Evolutionary conservation across 345 rosid genomes (phyloP), one percentile per base, ranked within the genome.

Genomic region (Acer yangbiense): DNA sequence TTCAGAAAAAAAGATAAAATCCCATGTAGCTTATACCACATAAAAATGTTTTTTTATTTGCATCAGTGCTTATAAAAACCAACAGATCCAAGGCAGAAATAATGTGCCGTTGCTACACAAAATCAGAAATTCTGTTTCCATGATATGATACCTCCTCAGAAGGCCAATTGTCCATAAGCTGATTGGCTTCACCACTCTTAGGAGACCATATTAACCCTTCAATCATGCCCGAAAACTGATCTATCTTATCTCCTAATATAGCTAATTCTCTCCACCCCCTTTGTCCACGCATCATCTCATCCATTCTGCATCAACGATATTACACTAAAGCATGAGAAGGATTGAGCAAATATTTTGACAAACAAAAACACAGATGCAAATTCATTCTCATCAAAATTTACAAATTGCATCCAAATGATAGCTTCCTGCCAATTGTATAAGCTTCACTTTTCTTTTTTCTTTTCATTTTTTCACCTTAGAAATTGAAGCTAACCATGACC

Each of bases 221-320:
- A 54, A 93, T 83, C 88, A 90, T 86, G 61, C 98, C 94, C 1
- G 88, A 85, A 82, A 93, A 85, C 81, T 93, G 88, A 77, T 91
- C 89, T 78, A 91, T 88, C 80, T 86, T 93, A 80, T 90, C 98
- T 14, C 98, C 98, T 72, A 91, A 81, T 65, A 89, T 80, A 55
- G 96, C 93, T 83, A 93, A 83, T 82, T 93, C 98, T 29, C 96
- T 86, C 98, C 98, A 91, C 39, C 98, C 93, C 80, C 96, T 84
- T 69, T 93, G 98, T 70, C 96, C 98, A 78, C 94, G 89, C 97
- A 93, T 93, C 98, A 93, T 91, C 82, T 91, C 93, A 84, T 93
- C 96, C 98, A 93, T 93, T 87, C 94, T 91, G 82, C 73, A 86
- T 20, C 65, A 80, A 48, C n/a, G 58, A 61, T 21, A 48, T 39